Conservation (phyloP, 2,329 filamentous ascomycete species). For the Hypoxylon sp. region DNA sequence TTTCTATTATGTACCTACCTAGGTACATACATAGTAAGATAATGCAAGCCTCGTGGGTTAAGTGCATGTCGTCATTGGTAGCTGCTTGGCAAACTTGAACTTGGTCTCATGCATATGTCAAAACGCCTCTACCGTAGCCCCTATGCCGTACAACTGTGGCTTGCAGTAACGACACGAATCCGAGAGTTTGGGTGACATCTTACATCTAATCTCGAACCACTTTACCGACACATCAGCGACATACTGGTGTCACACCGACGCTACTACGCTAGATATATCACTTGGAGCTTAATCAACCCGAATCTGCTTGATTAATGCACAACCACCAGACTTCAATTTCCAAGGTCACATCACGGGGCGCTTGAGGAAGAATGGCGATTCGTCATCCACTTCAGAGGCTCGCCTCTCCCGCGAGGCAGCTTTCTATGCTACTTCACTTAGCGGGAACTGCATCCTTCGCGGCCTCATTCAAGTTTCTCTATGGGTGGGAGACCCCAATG, state of each 20-base stretch:
- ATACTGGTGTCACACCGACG: conserved; percentile 1
- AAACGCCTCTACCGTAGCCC: too few relatives aligned
- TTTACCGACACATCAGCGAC: background rate
- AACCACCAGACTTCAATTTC: background rate
- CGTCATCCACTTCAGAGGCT: conserved; percentile 77
- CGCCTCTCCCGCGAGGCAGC: conserved; percentile 70
- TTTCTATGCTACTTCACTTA: conserved; percentile 72
- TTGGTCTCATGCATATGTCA: background rate
- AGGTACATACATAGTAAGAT: background rate
- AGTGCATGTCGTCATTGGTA: conserved; percentile 23
- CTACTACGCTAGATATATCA: conserved; percentile 2
- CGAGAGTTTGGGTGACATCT: conserved; percentile 13
- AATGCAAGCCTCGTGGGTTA: conserved; percentile 7
- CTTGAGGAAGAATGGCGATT: conserved; percentile 51
- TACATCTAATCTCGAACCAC: conserved; percentile 6
- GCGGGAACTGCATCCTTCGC: conserved; percentile 64
- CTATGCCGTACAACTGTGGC: conserved; percentile 3
- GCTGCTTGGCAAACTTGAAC: conserved; percentile 3
- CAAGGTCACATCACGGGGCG: background rate
- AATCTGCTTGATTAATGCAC: background rate
- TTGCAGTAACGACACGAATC: conserved; percentile 5
- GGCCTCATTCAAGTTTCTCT: conserved; percentile 65
- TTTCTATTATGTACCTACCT: background rate
- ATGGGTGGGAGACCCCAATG: conserved; percentile 62
- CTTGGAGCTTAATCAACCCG: background rate